Base-by-base conservation (phyloP, 345 rosid species). In the Citrus medica region DNA sequence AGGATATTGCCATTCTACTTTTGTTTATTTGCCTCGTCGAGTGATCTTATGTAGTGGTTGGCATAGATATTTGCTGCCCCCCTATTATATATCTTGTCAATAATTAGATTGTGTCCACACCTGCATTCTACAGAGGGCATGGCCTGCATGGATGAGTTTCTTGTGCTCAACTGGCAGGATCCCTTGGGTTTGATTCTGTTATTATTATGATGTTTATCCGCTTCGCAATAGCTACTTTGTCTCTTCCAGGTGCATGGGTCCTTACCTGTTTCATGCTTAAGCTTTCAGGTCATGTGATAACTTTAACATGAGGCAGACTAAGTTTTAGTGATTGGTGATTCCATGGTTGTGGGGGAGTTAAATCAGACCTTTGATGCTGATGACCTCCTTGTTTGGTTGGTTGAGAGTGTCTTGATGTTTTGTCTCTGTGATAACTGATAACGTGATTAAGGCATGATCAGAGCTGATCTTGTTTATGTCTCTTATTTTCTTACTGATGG, bases 1-100 rank as follows among this genome's bases (percentile, higher is more conserved):
- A 88, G 74, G 92, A 86, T 77, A 73, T 76, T 24, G 4, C 64
- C 74, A 60, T 32, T 74, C 48, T 62, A 79, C 35, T 69, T 69
- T 71, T 71, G 21, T 68, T 21, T 48, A 19, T 69, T 73, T 7
- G 27, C 37, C 37, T 56, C 14, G 32, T 69, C 8, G 16, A 33
- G 33, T 58, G 28, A 58, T 78, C 65, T 59, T 69, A 75, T 32
- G 21, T 56, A 19, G 53, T 60, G 42, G 22, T 76, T 66, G 42
- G 55, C 25, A 21, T 77, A 60, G 32, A 67, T 40, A 72, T 35
- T 67, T 35, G 6, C 69, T 33, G 42, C 7, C 6, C 35, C 40
- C 5, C 4, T 19, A 19, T 59, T 42, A 35, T 33, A 30, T 35
- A 38, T 81, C 25, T 65, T 61, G 30, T 35, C 28, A 25, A 22